Evolutionary conservation across 768 basidiomycete genomes (phyloP).

Genomic region (Suillus paluster): DNA sequence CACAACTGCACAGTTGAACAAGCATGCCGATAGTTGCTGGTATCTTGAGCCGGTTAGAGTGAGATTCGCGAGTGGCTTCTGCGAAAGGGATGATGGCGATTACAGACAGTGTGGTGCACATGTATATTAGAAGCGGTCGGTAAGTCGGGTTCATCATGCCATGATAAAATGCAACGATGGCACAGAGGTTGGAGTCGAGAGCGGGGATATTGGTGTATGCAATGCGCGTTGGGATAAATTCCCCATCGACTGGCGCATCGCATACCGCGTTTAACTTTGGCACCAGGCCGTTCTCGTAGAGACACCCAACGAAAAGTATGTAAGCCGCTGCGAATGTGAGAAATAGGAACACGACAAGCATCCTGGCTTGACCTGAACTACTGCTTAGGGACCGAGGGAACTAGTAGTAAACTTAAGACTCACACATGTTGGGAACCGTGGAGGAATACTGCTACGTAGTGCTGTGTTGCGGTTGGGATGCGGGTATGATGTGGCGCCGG

Average conservation of each 20-base stretch:
- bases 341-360: slow-evolving; percentile 7
- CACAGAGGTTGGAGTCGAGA: slow-evolving; percentile 45
- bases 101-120: slow-evolving; percentile 1
- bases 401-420: background rate
- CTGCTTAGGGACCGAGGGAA: slow-evolving; percentile 6
- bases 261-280: slow-evolving; percentile 36
- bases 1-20: slow-evolving; percentile 45
- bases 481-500: too few relatives aligned
- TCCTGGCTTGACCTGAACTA: background rate
- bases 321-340: background rate
- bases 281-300: slow-evolving; percentile 1
- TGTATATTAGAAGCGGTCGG: slow-evolving; percentile 5
- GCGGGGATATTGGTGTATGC: slow-evolving; percentile 39
- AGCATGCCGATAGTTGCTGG: slow-evolving; percentile 47
- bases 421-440: background rate
- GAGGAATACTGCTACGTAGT: too few relatives aligned
- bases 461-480: too few relatives aligned
- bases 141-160: slow-evolving; percentile 3
- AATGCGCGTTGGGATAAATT: slow-evolving; percentile 36
- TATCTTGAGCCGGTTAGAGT: slow-evolving; percentile 39
- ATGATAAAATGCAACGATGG: slow-evolving; percentile 51
- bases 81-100: slow-evolving; percentile 40
- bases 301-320: background rate
- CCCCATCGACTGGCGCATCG: slow-evolving; percentile 13
- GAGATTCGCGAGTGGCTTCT: slow-evolving; percentile 44